Evolutionary conservation across 768 basidiomycete species (phyloP), one percentile per base, ranked within the genome.

Genomic region (Psilocybe azurescens): DNA sequence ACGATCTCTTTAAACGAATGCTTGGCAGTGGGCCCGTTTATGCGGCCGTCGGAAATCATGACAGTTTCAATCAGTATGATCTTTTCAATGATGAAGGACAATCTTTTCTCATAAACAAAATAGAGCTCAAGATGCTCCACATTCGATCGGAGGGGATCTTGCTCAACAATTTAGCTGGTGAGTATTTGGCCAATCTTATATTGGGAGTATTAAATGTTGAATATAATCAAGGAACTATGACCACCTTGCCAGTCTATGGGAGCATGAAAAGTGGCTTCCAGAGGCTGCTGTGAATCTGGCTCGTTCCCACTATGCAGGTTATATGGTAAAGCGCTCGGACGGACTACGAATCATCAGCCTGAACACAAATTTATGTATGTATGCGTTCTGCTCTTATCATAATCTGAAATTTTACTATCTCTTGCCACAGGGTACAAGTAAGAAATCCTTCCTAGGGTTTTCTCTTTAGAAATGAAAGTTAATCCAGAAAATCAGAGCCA

Each of bases 321-420:
- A 89, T 70, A 89, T 87, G 79, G 89, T 91, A 29, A 81, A 80
- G 64, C 83, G 90, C 20, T 64, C 69, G 16, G 89, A 91, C 56
- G 90, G 89, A 5, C 76, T 93, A 11, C 81, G 90, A 41, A 74
- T 93, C 38, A 90, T 93, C 59, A 86, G 89, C 38, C 72, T 93
- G 59, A 91, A 93, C 71, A 92, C 90, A 16, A 88, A 93, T 70
- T 67, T 92, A 57, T 93, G 91, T 89, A 72, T 58, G 88, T 77
- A 6, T 38, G 16, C 33, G 41, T 49, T 57, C 51, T 30, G 39
- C n/a, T 52, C 36, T 29, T 49, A 54, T 55, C 18, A 5, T 52
- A 13, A n/a, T 13, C 29, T 20, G 32, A 48, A 36, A 16, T n/a
- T n/a, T 38, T 47, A 59, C 47, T n/a, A 24, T 28, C 18, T 33